Percentiles rank a stretch among this genome's conserved stretches.
phyloP scores from a whole-genome alignment of 2,329 filamentous ascomycete species.

The Domatiomyces globalis region DNA sequence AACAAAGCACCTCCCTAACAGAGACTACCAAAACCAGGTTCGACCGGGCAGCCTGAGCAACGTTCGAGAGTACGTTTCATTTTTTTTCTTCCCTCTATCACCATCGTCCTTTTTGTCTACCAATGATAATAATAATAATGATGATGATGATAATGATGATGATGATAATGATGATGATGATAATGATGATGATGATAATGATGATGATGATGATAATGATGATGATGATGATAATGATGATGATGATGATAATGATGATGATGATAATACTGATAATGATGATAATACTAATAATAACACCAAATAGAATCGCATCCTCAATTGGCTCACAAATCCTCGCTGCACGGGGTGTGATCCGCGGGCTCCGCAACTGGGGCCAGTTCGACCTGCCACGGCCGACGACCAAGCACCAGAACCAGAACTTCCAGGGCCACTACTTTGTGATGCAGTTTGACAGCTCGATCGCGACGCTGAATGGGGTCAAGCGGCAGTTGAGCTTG shows the following conservation, averaged over 20 bases:
- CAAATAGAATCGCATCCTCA: slow-evolving; percentile 5
- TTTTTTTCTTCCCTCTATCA: slow-evolving; percentile 3
- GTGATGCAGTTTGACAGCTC: slow-evolving; percentile 89
- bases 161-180: background rate
- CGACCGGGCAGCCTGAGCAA: slow-evolving; percentile 78
- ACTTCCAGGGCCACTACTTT: slow-evolving; percentile 88
- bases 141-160: background rate
- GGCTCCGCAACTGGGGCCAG: slow-evolving; percentile 87
- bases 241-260: no score
- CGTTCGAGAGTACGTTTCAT: slow-evolving; percentile 71
- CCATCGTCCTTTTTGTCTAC: background rate
- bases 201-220: background rate
- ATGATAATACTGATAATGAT: background rate
- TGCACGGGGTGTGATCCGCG: slow-evolving; percentile 80
- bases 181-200: background rate
- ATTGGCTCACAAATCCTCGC: slow-evolving; percentile 40
- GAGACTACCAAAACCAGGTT: slow-evolving; percentile 63
- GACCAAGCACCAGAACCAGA: slow-evolving; percentile 66
- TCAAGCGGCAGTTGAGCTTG: slow-evolving; percentile 61
- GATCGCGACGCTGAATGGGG: slow-evolving; percentile 55
- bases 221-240: no score
- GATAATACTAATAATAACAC: background rate
- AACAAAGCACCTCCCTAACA: slow-evolving; percentile 14
- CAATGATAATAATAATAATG: no score
- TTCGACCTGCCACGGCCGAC: slow-evolving; percentile 72